A percentile compares a stretch with the other conserved stretches of the same genome.
Conservation (phyloP, 139 green algal species). For the Picochlorum sp. region DNA sequence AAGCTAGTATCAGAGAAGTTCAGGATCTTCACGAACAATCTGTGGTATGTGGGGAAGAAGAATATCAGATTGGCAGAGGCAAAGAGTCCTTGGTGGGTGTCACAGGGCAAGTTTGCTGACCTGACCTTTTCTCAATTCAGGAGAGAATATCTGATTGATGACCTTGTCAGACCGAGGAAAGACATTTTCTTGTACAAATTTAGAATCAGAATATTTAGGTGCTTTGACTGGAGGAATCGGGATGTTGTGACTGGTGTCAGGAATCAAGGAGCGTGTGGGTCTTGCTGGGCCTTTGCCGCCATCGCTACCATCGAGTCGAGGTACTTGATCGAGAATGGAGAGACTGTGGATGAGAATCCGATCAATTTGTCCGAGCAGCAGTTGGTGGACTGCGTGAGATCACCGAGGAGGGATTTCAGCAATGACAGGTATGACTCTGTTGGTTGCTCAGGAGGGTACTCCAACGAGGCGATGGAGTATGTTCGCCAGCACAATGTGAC, state of each 20-base stretch:
- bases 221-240: conserved; percentile 1
- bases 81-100: background rate
- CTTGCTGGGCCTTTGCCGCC: conserved; percentile 23
- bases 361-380: conserved; percentile 17
- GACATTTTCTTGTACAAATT: background rate
- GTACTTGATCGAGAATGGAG: conserved; percentile 15
- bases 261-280: conserved; percentile 10
- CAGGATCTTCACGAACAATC: background rate
- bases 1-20: background rate
- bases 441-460: background rate
- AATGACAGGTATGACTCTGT: background rate
- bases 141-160: background rate
- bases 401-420: background rate
- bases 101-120: conserved; percentile 1
- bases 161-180: background rate
- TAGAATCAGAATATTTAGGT: background rate
- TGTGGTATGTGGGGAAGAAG: background rate
- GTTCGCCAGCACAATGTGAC: conserved; percentile 1
- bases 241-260: background rate
- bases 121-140: background rate
- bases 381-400: conserved; percentile 11
- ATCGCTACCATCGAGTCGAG: conserved; percentile 12
- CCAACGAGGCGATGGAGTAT: conserved; percentile 5
- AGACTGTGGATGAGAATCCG: background rate
- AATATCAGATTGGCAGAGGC: background rate